phyloP scores from a whole-genome alignment of 2,329 filamentous ascomycete species.

The Scleromitrula shiraiana region DNA sequence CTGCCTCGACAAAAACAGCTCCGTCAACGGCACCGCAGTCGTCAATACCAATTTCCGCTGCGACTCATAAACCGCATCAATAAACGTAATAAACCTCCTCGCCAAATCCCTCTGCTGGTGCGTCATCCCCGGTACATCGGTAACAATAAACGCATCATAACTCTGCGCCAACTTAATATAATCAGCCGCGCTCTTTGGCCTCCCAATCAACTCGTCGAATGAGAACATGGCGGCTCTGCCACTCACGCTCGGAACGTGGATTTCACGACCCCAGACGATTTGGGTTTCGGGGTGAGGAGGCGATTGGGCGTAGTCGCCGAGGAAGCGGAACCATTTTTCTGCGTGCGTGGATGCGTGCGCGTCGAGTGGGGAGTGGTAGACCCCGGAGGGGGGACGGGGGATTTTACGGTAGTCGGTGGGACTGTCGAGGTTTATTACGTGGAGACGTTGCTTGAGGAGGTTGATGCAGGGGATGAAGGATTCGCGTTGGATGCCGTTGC shows the following conservation, averaged over 20 bases:
- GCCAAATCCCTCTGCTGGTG: constrained; percentile 79
- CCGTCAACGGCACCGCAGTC: constrained; percentile 72
- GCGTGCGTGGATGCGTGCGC: constrained; percentile 70
- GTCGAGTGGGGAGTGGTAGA: constrained; percentile 87
- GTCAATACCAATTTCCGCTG: constrained; percentile 94
- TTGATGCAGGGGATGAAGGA: constrained; percentile 95
- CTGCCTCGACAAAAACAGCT: constrained; percentile 73
- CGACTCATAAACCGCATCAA: constrained; percentile 89
- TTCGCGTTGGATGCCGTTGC: constrained; percentile 92
- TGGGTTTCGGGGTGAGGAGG: constrained; percentile 73
- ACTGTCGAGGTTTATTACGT: constrained; percentile 90
- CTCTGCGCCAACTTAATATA: constrained; percentile 85
- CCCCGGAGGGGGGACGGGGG: constrained; percentile 81
- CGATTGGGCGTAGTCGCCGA: constrained; percentile 64
- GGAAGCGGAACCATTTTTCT: constrained; percentile 90
- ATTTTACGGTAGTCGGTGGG: constrained; percentile 97
- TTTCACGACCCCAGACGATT: constrained; percentile 85
- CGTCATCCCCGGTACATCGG: constrained; percentile 87
- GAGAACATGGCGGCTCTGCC: constrained; percentile 85
- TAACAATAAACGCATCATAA: constrained; percentile 90
- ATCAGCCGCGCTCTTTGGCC: constrained; percentile 85
- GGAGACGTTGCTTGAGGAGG: constrained; percentile 73
- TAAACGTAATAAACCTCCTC: constrained; percentile 90
- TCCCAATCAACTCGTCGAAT: constrained; percentile 84
- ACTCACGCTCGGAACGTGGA: constrained; percentile 78